A percentile compares a stretch with the other conserved stretches of the same genome.
These are phyloP conservation scores for Microsporum canis DNA, from an alignment of 2,329 filamentous ascomycete species.

Conservation along the genomic window DNA sequence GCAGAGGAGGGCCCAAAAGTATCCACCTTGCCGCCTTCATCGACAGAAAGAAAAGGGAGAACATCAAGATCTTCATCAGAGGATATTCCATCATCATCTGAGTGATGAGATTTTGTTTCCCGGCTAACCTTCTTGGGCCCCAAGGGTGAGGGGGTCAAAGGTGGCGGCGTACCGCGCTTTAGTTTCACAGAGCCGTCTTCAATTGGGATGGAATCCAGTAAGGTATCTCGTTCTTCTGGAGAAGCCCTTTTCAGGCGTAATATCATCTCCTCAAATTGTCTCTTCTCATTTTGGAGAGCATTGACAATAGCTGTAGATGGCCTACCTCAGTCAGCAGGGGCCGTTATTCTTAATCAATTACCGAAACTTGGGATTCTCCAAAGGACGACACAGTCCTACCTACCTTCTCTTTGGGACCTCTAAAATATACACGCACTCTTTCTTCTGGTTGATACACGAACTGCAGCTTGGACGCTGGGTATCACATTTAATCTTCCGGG, in stretches of 20 bases:
- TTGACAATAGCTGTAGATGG: conserved; percentile 16
- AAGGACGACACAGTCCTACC: background rate
- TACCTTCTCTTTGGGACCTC: conserved; percentile 17
- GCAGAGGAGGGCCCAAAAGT: conserved; percentile 14
- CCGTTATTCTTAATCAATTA: background rate
- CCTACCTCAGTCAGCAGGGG: conserved; percentile 8
- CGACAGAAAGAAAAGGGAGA: conserved; percentile 14
- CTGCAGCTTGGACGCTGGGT: conserved; percentile 26
- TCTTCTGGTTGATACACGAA: conserved; percentile 21
- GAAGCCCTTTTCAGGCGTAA: conserved; percentile 12
- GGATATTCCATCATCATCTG: conserved; percentile 13
- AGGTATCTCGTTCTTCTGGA: conserved; percentile 11
- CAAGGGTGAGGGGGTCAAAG: background rate
- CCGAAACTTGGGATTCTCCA: background rate
- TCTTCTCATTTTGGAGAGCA: conserved; percentile 13
- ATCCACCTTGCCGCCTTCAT: conserved; percentile 13
- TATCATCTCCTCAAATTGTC: conserved; percentile 12
- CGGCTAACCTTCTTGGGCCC: conserved; percentile 3
- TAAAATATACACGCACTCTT: conserved; percentile 15
- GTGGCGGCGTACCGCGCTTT: conserved; percentile 3
- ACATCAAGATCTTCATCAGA: conserved; percentile 15
- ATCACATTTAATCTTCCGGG: conserved; percentile 28
- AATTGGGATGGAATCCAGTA: conserved; percentile 13
- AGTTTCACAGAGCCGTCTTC: conserved; percentile 11
- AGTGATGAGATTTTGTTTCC: conserved; percentile 7